A percentile compares a stretch with the other conserved stretches of the same genome.
Evolutionary conservation across 1,139 yeast species (phyloP).

Genomic region (Pichia norvegensis): DNA sequence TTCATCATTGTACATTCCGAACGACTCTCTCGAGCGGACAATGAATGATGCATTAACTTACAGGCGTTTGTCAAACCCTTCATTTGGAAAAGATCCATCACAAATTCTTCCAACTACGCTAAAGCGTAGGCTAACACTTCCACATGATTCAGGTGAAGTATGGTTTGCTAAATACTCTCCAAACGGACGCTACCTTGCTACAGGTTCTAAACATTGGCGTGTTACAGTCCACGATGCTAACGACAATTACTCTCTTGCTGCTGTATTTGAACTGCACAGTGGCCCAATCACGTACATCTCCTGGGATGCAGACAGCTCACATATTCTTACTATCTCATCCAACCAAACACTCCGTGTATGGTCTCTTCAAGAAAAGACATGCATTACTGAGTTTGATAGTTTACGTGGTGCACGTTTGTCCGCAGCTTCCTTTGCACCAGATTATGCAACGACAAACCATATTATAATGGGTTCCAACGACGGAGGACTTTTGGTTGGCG

Average conservation of each 20-base stretch:
- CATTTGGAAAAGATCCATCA: not conserved
- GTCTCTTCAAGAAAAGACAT: constrained; percentile 35
- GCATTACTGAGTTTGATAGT: constrained; percentile 2
- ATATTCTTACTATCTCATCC: constrained; percentile 58
- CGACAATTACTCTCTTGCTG: constrained; percentile 40
- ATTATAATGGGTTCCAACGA: constrained; percentile 16
- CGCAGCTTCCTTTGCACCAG: constrained; percentile 7
- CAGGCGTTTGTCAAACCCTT: constrained; percentile 30
- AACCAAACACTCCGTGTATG: constrained; percentile 64
- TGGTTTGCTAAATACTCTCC: constrained; percentile 81
- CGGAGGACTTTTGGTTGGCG: constrained; percentile 11
- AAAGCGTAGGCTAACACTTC: constrained; percentile 36
- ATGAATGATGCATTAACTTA: constrained; percentile 45
- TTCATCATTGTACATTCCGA: constrained; percentile 45
- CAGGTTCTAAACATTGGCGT: constrained; percentile 66
- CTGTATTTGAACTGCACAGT: constrained; percentile 38
- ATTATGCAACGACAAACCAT: constrained; percentile 5
- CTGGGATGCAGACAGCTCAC: constrained; percentile 70
- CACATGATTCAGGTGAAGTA: constrained; percentile 70
- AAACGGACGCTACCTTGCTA: constrained; percentile 64
- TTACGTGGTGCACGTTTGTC: constrained; percentile 9
- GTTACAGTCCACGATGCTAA: constrained; percentile 61
- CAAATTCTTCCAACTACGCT: constrained; percentile 12
- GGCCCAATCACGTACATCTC: constrained; percentile 61
- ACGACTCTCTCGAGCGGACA: constrained; percentile 39